Conservation (phyloP, 2,329 filamentous ascomycete species). For the Epicoccum nigrum region DNA sequence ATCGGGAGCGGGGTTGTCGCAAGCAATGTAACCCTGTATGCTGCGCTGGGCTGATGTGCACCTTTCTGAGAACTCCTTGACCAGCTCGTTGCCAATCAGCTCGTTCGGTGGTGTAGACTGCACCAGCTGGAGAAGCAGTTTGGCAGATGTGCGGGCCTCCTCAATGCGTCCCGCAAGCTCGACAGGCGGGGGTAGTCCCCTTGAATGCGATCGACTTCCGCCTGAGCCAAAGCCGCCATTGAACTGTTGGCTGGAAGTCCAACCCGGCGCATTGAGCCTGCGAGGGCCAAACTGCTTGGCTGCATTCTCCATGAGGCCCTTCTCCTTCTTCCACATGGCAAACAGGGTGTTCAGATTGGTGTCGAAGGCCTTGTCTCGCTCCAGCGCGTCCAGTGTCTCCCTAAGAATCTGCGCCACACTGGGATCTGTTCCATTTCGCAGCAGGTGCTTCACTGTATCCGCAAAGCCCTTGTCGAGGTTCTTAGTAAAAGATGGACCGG, state of each 20-base stretch:
- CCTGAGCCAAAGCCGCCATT: constrained; percentile 30
- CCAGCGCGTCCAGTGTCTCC: constrained; percentile 82
- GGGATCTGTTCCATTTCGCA: constrained; percentile 72
- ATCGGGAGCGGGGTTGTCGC: constrained; percentile 79
- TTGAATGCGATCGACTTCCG: constrained; percentile 24
- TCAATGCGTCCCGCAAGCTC: constrained; percentile 85
- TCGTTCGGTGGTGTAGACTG: constrained; percentile 81
- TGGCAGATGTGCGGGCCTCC: constrained; percentile 88
- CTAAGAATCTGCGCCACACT: constrained; percentile 84
- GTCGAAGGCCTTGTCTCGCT: constrained; percentile 74
- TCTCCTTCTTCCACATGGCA: constrained; percentile 90
- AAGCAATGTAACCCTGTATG: constrained; percentile 84
- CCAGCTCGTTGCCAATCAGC: constrained; percentile 80
- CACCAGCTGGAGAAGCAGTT: constrained; percentile 88
- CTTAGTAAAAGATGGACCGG: constrained; percentile 86
- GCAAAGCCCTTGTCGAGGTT: constrained; percentile 88
- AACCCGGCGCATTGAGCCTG: constrained; percentile 54
- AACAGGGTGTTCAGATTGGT: constrained; percentile 73
- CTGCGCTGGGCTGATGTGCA: constrained; percentile 81
- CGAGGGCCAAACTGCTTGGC: constrained; percentile 46
- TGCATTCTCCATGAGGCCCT: constrained; percentile 54
- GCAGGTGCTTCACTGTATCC: constrained; percentile 73
- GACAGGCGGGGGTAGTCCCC: constrained; percentile 65
- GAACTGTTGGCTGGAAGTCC: constrained; percentile 33
- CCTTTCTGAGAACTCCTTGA: constrained; percentile 88